Percentiles rank a stretch among this genome's conserved stretches.
phyloP scores from a whole-genome alignment of 768 basidiomycete genomes.

The Mycena crocata region DNA sequence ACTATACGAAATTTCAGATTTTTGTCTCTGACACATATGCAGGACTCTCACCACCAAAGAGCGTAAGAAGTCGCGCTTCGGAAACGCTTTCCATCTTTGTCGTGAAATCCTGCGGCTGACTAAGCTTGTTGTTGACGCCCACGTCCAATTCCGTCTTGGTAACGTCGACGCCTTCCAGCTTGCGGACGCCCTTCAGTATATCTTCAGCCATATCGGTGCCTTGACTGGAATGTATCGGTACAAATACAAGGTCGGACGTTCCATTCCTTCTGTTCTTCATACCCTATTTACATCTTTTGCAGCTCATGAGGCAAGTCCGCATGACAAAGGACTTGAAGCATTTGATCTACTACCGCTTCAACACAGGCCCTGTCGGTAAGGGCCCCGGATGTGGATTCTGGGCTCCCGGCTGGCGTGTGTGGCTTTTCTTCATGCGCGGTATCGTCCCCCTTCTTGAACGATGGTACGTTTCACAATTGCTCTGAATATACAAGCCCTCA shows the following conservation, averaged over 20 bases:
- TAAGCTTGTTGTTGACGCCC: conserved; percentile 98
- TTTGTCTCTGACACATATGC: conserved; percentile 37
- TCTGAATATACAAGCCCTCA: too few species aligned
- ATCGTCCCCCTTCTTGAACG: conserved; percentile 97
- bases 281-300: conserved; percentile 14
- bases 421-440: conserved; percentile 99
- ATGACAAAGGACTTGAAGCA: conserved; percentile 99
- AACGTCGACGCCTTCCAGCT: conserved; percentile 99
- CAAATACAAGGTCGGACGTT: conserved; percentile 88
- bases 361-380: conserved; percentile 99
- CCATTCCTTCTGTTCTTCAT: conserved; percentile 5
- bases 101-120: conserved; percentile 98
- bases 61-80: conserved; percentile 99
- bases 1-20: background rate
- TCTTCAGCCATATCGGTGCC: conserved; percentile 96
- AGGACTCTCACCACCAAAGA: conserved; percentile 99
- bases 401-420: conserved; percentile 99
- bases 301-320: conserved; percentile 99
- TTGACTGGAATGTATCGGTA: conserved; percentile 99
- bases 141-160: conserved; percentile 98
- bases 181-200: conserved; percentile 97
- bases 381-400: conserved; percentile 99
- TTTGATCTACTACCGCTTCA: conserved; percentile 98
- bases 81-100: conserved; percentile 98
- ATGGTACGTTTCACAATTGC: conserved; percentile 78